Conservation (phyloP, 495 filamentous ascomycete species). For the Penicillium ucsense region DNA sequence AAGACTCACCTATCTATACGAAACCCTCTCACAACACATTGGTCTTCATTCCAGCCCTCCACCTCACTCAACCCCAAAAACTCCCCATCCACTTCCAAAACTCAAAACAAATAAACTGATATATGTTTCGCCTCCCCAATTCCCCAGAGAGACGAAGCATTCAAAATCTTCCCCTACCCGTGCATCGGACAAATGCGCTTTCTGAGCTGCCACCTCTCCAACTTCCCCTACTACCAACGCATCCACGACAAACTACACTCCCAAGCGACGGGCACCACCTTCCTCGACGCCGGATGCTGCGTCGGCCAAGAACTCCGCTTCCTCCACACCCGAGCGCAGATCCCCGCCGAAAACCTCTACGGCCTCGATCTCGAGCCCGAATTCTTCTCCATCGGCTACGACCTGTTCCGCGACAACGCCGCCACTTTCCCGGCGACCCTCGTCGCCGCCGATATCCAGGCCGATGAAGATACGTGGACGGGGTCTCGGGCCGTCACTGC, state of each 20-base stretch:
- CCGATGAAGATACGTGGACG: not conserved
- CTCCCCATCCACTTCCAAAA: too few relatives aligned
- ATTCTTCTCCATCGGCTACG: conserved; percentile 42
- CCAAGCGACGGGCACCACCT: conserved; percentile 7
- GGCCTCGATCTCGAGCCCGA: conserved; percentile 36
- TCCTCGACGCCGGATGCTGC: conserved; percentile 39
- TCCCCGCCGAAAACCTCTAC: conserved; percentile 25
- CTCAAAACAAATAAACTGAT: too few relatives aligned
- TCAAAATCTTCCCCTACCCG: conserved; percentile 30
- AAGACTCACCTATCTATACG: not conserved
- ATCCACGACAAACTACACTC: conserved; percentile 21
- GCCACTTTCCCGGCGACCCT: conserved; percentile 14
- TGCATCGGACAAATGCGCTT: conserved; percentile 43
- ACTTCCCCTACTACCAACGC: conserved; percentile 16
- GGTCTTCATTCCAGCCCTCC: too few relatives aligned
- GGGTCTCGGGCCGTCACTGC: not conserved
- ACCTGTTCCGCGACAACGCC: conserved; percentile 38
- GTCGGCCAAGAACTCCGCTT: conserved; percentile 37
- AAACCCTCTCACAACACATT: too few relatives aligned
- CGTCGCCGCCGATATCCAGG: not conserved
- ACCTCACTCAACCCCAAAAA: too few relatives aligned
- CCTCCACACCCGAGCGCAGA: conserved; percentile 32
- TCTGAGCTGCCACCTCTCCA: conserved; percentile 20
- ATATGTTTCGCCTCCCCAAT: too few relatives aligned
- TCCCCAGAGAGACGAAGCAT: conserved; percentile 36